These are phyloP conservation scores for Hortaea werneckii DNA, from an alignment of 2,329 filamentous ascomycete species.

Conservation along the genomic window DNA sequence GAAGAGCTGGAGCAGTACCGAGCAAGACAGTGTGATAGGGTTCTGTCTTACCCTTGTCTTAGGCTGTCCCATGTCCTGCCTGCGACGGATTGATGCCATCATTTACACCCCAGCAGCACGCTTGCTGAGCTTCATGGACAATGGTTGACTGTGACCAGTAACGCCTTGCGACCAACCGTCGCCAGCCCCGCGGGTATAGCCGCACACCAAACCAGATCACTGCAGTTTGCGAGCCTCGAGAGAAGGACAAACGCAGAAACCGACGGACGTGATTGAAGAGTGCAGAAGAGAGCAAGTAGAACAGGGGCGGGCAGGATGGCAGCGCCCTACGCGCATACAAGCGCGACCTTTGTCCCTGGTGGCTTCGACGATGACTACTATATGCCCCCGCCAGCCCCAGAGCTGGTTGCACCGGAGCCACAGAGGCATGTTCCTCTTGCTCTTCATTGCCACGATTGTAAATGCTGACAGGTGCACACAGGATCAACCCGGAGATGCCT, in stretches of 20 bases:
- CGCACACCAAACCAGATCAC: neutral
- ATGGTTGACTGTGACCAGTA: neutral
- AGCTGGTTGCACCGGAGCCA: conserved; percentile 59
- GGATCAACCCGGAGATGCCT: conserved; percentile 61
- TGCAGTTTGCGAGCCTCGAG: too few relatives aligned
- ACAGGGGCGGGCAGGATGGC: neutral
- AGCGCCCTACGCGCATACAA: conserved; percentile 10
- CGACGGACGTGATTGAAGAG: neutral
- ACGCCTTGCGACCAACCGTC: neutral
- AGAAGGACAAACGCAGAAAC: neutral
- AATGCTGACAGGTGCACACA: conserved; percentile 1
- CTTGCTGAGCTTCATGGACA: neutral
- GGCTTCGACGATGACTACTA: conserved; percentile 59
- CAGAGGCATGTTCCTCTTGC: conserved; percentile 46
- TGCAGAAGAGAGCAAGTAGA: neutral
- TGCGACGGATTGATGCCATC: too few relatives aligned
- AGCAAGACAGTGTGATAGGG: too few relatives aligned
- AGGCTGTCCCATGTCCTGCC: too few relatives aligned
- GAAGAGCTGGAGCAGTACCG: too few relatives aligned
- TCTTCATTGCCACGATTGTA: neutral
- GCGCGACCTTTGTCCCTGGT: conserved; percentile 59
- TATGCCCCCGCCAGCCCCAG: conserved; percentile 45
- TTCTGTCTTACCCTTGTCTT: too few relatives aligned
- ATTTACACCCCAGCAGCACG: neutral
- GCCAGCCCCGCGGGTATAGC: neutral